These are phyloP conservation scores for Leptographium procerum DNA, from an alignment of 2,329 filamentous ascomycete species.

Conservation along the genomic window DNA sequence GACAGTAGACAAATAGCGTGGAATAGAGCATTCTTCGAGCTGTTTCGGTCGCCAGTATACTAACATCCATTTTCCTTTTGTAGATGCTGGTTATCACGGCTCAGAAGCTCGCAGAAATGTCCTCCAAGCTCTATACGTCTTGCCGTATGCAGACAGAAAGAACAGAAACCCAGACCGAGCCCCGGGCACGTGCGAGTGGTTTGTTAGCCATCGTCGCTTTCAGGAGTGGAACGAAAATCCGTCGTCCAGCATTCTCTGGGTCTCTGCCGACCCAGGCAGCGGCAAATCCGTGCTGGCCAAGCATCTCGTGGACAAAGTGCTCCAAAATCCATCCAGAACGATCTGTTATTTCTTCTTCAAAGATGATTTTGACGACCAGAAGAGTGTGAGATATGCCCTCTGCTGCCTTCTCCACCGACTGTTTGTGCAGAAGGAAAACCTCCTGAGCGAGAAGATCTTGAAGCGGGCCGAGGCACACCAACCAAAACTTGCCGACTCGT, in stretches of 20 bases:
- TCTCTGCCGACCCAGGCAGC: constrained; percentile 3
- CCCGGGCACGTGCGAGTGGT: constrained; percentile 4
- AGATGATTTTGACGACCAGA: constrained; percentile 5
- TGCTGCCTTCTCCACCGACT: constrained; percentile 6
- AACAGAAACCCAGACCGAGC: neutral
- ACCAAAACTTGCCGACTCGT: neutral
- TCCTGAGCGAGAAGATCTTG: neutral
- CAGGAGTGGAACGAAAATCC: neutral
- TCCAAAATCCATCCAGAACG: neutral
- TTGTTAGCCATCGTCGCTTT: neutral
- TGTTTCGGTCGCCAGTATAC: neutral
- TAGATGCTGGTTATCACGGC: neutral
- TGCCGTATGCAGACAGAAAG: neutral
- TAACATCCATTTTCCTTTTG: neutral
- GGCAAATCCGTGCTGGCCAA: constrained; percentile 5
- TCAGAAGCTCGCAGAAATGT: neutral
- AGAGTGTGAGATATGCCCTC: neutral
- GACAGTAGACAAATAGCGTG: too few species aligned
- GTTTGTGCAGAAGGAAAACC: neutral
- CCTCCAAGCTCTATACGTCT: neutral
- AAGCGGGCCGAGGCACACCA: neutral
- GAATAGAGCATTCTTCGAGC: too few species aligned
- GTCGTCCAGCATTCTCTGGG: constrained; percentile 2
- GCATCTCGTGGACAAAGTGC: neutral
- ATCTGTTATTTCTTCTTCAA: constrained; percentile 10